Evolutionary conservation across 176 grass and related monocot species (phyloP).

Genomic region (Stipa capillata): DNA sequence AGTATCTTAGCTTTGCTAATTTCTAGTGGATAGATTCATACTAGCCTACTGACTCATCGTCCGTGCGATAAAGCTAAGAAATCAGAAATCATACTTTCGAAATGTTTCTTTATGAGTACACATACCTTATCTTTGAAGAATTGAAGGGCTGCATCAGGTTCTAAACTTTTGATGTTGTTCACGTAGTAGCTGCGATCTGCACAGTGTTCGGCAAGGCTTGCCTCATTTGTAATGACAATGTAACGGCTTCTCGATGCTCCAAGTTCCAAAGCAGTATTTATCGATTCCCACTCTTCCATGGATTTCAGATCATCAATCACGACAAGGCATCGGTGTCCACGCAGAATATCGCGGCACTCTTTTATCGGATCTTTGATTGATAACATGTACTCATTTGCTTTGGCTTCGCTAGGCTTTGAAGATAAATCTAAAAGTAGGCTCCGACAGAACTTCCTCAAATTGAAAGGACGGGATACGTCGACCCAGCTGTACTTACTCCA

Average conservation of each 20-base stretch:
- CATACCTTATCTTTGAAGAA: not conserved
- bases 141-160: not conserved
- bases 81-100: no score
- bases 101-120: not conserved
- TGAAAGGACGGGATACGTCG: not conserved
- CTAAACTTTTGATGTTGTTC: not conserved
- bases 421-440: not conserved
- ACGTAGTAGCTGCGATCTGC: not conserved
- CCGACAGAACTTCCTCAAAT: not conserved
- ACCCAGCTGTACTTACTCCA: not conserved
- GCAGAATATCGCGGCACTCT: not conserved
- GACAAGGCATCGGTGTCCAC: not conserved
- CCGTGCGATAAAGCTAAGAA: no score
- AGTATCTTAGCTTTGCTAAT: no score
- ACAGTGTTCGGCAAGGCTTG: not conserved
- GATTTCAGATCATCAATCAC: not conserved
- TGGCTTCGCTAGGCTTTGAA: not conserved
- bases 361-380: not conserved
- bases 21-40: no score
- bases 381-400: not conserved
- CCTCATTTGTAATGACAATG: not conserved
- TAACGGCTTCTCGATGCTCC: accelerated
- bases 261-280: not conserved
- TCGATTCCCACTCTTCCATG: not conserved
- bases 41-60: no score